Percentiles rank a stretch among this genome's conserved stretches.
phyloP scores from a whole-genome alignment of 805 yeast genomes.

The Millerozyma acaciae region DNA sequence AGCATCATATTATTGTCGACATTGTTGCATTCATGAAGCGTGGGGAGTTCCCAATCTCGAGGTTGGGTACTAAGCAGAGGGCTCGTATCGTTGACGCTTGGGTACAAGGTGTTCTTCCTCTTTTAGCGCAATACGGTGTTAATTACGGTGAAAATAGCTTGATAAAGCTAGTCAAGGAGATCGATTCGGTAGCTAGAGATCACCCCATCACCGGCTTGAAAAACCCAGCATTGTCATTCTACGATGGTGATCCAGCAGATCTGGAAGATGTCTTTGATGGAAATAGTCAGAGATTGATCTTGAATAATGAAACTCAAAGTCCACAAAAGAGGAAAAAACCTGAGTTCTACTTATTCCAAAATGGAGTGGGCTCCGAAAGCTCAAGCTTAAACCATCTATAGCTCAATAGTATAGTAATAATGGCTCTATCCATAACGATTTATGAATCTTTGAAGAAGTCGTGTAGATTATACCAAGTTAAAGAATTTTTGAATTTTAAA shows the following conservation, averaged over 20 bases:
- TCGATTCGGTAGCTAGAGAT: conserved; percentile 40
- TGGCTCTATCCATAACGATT: too few relatives aligned
- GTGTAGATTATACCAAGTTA: too few relatives aligned
- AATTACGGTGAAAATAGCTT: conserved; percentile 67
- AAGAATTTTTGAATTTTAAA: too few relatives aligned
- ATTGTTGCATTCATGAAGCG: conserved; percentile 73
- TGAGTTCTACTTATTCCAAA: too few relatives aligned
- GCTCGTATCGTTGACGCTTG: conserved; percentile 57
- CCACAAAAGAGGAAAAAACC: too few relatives aligned
- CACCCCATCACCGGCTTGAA: conserved; percentile 37
- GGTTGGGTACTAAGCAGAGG: conserved; percentile 75
- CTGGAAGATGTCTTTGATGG: conserved; percentile 29
- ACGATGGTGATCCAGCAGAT: conserved; percentile 24
- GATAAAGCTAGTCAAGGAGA: conserved; percentile 54
- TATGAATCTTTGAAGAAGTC: too few relatives aligned
- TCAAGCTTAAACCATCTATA: too few relatives aligned
- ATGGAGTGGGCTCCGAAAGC: too few relatives aligned
- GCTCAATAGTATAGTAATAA: too few relatives aligned
- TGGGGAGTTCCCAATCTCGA: conserved; percentile 61
- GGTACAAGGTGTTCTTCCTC: conserved; percentile 45
- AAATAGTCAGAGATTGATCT: conserved; percentile 25
- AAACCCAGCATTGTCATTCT: conserved; percentile 41
- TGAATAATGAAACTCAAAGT: too few relatives aligned
- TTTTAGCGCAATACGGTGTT: conserved; percentile 42
- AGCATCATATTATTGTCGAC: conserved; percentile 79